These are phyloP conservation scores for Psilocybe cubensis DNA, from an alignment of 768 basidiomycete genomes.

Conservation along the genomic window DNA sequence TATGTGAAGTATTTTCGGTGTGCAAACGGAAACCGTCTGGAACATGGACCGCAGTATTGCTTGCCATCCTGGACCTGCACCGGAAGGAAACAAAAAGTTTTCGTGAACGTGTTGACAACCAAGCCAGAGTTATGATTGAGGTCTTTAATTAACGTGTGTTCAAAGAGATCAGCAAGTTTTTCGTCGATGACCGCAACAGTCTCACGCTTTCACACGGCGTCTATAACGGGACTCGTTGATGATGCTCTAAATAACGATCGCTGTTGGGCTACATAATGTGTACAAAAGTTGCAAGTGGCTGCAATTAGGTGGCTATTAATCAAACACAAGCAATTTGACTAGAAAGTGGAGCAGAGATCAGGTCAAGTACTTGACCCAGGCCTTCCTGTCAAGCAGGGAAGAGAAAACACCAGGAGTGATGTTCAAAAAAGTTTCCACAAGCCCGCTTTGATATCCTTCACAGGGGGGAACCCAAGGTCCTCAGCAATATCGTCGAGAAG, in stretches of 20 bases:
- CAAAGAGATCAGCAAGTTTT: neutral
- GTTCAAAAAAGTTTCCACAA: conserved; percentile 32
- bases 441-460: conserved; percentile 31
- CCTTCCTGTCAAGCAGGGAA: neutral
- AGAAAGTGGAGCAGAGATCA: too few species aligned
- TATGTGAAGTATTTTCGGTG: conserved; percentile 80
- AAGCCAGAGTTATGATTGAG: conserved; percentile 14
- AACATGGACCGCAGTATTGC: conserved; percentile 34
- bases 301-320: too few species aligned
- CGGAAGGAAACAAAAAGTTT: conserved; percentile 10
- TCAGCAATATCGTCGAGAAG: conserved; percentile 49
- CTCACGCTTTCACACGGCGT: neutral
- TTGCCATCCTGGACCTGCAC: conserved; percentile 22
- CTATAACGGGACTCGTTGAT: neutral
- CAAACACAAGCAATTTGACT: too few species aligned
- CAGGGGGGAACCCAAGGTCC: conserved; percentile 46
- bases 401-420: too few species aligned
- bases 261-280: too few species aligned
- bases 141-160: neutral
- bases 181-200: conserved; percentile 1
- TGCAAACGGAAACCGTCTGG: conserved; percentile 81
- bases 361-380: too few species aligned
- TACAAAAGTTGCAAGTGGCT: too few species aligned
- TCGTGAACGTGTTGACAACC: neutral
- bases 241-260: too few species aligned